phyloP scores from a whole-genome alignment of 2,329 filamentous ascomycete species.

The Albophoma yamanashiensis region DNA sequence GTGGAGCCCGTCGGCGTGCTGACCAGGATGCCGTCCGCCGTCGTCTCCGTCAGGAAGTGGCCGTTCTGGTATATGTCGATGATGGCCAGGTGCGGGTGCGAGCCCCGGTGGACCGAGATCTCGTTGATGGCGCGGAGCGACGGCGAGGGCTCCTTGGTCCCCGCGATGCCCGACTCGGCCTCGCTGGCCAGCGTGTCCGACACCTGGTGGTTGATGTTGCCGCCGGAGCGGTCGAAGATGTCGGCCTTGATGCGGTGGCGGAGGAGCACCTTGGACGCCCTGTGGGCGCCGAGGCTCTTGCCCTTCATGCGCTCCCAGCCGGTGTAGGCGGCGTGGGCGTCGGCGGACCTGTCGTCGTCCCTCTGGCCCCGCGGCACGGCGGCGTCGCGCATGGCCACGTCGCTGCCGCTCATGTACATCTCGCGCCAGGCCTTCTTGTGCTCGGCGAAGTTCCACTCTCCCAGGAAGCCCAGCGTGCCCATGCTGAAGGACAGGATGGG shows the following conservation, averaged over 20 bases:
- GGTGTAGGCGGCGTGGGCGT: slow-evolving; percentile 6
- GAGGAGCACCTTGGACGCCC: slow-evolving; percentile 72
- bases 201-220: slow-evolving; percentile 43
- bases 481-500: slow-evolving; percentile 93
- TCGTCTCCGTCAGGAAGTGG: slow-evolving; percentile 83
- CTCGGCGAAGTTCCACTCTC: slow-evolving; percentile 92
- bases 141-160: slow-evolving; percentile 24
- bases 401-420: slow-evolving; percentile 70
- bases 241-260: slow-evolving; percentile 81
- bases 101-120: slow-evolving; percentile 83
- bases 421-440: slow-evolving; percentile 88
- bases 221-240: slow-evolving; percentile 61
- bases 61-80: slow-evolving; percentile 87
- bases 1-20: slow-evolving; percentile 92
- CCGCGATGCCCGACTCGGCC: slow-evolving; percentile 27
- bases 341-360: slow-evolving; percentile 12
- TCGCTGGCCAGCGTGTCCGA: slow-evolving; percentile 33
- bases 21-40: slow-evolving; percentile 90
- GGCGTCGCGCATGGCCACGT: slow-evolving; percentile 35
- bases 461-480: slow-evolving; percentile 89
- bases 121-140: slow-evolving; percentile 78
- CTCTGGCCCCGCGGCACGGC: slow-evolving; percentile 21
- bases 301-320: slow-evolving; percentile 67
- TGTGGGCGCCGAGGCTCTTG: slow-evolving; percentile 66
- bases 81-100: slow-evolving; percentile 80